Evolutionary conservation across 495 filamentous ascomycete species (phyloP).

Genomic region (Neurospora sp.): DNA sequence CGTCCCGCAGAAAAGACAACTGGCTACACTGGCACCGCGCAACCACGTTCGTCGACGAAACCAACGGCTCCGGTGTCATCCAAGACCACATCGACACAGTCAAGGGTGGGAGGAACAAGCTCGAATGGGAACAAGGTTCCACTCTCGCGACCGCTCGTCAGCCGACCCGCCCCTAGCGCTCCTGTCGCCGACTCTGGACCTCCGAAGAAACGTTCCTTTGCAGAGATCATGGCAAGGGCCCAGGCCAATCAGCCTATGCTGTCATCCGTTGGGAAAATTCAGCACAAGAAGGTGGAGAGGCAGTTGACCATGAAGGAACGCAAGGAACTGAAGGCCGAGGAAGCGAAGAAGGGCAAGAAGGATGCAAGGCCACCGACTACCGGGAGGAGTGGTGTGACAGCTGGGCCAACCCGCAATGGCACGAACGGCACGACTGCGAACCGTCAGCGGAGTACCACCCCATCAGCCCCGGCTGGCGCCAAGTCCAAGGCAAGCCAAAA

Average conservation of each 20-base stretch:
- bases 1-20: not conserved
- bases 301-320: constrained; percentile 35
- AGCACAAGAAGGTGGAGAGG: constrained; percentile 44
- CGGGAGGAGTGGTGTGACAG: constrained; percentile 15
- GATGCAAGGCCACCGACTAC: constrained; percentile 1
- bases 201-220: constrained; percentile 57
- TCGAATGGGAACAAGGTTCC: constrained; percentile 6
- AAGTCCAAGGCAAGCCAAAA: constrained; percentile 11
- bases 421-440: not conserved
- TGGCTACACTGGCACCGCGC: constrained; percentile 9
- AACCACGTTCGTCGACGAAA: not conserved
- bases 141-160: constrained; percentile 9
- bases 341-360: constrained; percentile 12
- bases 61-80: not conserved
- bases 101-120: constrained; percentile 1
- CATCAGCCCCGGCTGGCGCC: constrained; percentile 8
- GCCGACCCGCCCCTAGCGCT: constrained; percentile 5
- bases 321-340: constrained; percentile 31
- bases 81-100: not conserved
- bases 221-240: constrained; percentile 58
- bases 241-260: constrained; percentile 41
- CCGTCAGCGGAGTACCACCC: constrained; percentile 3
- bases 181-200: constrained; percentile 19
- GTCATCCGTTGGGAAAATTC: constrained; percentile 42
- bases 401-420: constrained; percentile 11